Evolutionary conservation across 495 filamentous ascomycete genomes (phyloP), one percentile per base, ranked within the genome.

Genomic region (Neurospora pannonica): DNA sequence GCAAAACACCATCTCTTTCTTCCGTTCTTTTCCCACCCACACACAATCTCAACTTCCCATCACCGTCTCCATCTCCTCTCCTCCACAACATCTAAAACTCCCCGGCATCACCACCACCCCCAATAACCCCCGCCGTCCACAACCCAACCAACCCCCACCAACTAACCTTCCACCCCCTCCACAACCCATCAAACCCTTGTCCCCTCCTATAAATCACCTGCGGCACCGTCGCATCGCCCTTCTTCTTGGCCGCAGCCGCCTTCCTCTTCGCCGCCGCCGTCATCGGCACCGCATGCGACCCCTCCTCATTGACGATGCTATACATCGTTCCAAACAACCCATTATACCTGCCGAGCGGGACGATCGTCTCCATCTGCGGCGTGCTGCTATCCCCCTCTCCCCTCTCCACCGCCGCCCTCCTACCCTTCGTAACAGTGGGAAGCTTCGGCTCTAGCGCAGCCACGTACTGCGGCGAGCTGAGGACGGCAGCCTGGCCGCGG

Each of bases 71-170:
- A 38, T 10, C 21, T 21, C 21, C 39, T 13, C 4, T 40, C 37
- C 38, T 0, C 17, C 42, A 17, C 10, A 1, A 5, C 10, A 13
- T 28, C 77, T 74, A 87, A 67, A 87, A 87, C 74, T 87, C 85
- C 38, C 85, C 85, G 2, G 43, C 43, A 42, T 87, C 85, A 2
- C 85, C 85, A 17, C 85, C 84, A 46, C 81, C 82, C 0, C 84
- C 84, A 8, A 85, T 73, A 38, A 86, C 78, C 6, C 83, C 81
- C 3, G 83, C 83, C 3, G 83, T 81, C 94, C 95, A 95, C 31
- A 97, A 89, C 24, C 95, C 95, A 19, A 95, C 91, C 72, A 98
- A 84, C 0, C 95, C 95, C 96, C 96, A 98, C 88, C 97, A 93
- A 11, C 94, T 94, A 21, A 98, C 91, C 78, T 93, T 91, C 96